phyloP scores from a whole-genome alignment of 2,329 filamentous ascomycete species.

The Shiraia bambusicola region DNA sequence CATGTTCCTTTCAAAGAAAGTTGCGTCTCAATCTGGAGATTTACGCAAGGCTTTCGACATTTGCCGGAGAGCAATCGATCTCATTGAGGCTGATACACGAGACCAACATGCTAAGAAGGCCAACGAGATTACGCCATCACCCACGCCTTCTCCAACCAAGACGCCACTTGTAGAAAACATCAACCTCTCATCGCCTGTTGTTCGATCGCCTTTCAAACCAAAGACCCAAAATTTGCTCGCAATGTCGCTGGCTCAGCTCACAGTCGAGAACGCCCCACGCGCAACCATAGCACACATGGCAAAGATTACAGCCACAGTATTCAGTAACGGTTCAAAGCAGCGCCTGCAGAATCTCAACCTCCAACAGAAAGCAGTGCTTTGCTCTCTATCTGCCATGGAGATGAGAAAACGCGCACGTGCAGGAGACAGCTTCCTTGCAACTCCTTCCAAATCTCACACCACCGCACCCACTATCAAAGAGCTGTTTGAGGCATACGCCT shows the following conservation, averaged over 20 bases:
- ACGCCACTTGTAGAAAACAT: constrained; percentile 77
- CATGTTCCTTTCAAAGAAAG: constrained; percentile 90
- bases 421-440: constrained; percentile 33
- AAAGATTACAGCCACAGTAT: constrained; percentile 83
- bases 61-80: constrained; percentile 82
- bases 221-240: constrained; percentile 27
- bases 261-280: constrained; percentile 77
- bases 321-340: constrained; percentile 84
- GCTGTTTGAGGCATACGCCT: constrained; percentile 80
- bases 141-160: constrained; percentile 67
- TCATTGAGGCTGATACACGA: constrained; percentile 82
- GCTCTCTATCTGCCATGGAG: constrained; percentile 84
- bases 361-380: constrained; percentile 94
- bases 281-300: constrained; percentile 90
- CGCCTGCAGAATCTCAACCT: constrained; percentile 85
- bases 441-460: constrained; percentile 48
- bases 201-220: constrained; percentile 46
- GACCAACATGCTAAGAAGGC: constrained; percentile 67
- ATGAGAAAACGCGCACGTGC: constrained; percentile 62
- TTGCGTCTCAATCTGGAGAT: constrained; percentile 91
- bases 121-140: constrained; percentile 48
- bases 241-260: constrained; percentile 62
- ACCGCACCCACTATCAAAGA: constrained; percentile 79
- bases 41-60: constrained; percentile 94
- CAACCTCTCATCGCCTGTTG: constrained; percentile 64